Evolutionary conservation across 1,284 basidiomycete genomes (phyloP).

Genomic region (Phellopilus nigrolimitatus): DNA sequence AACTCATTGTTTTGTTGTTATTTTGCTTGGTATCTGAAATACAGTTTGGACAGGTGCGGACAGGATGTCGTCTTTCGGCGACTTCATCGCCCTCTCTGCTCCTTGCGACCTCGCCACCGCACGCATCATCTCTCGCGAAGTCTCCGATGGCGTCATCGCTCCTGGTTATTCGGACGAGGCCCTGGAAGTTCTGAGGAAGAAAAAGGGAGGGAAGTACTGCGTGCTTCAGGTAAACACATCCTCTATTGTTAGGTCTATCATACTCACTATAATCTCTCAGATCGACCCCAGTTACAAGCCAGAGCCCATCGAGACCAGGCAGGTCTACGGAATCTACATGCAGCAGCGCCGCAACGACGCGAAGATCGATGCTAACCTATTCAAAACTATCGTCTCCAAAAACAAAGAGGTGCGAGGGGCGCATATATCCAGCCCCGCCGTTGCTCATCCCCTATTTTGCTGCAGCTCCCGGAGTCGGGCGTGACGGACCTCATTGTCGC

Average conservation of each 20-base stretch:
- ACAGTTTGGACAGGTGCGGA: slow-evolving; percentile 67
- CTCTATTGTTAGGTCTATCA: neutral
- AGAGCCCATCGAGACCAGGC: slow-evolving; percentile 80
- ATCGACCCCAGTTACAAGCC: slow-evolving; percentile 84
- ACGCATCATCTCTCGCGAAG: slow-evolving; percentile 94
- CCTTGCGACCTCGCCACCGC: slow-evolving; percentile 93
- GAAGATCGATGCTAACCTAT: slow-evolving; percentile 81
- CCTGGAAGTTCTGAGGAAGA: slow-evolving; percentile 88
- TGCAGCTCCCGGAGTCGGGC: slow-evolving; percentile 68
- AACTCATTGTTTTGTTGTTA: slow-evolving; percentile 21
- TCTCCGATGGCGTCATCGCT: slow-evolving; percentile 97
- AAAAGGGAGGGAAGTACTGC: slow-evolving; percentile 99
- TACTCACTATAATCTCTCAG: slow-evolving; percentile 36
- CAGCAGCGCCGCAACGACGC: slow-evolving; percentile 92
- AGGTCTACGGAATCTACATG: slow-evolving; percentile 91
- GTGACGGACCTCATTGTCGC: slow-evolving; percentile 89
- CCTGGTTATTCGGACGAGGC: slow-evolving; percentile 90
- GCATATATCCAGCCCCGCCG: neutral
- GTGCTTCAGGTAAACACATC: slow-evolving; percentile 70
- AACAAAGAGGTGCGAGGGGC: slow-evolving; percentile 67
- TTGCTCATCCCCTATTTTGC: neutral
- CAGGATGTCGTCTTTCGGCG: slow-evolving; percentile 98
- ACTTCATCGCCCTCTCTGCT: slow-evolving; percentile 95
- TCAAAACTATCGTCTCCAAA: slow-evolving; percentile 84
- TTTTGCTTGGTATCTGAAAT: slow-evolving; percentile 17